Evolutionary conservation across 2,329 filamentous ascomycete genomes (phyloP).

Genomic region (Colletotrichum sp.): DNA sequence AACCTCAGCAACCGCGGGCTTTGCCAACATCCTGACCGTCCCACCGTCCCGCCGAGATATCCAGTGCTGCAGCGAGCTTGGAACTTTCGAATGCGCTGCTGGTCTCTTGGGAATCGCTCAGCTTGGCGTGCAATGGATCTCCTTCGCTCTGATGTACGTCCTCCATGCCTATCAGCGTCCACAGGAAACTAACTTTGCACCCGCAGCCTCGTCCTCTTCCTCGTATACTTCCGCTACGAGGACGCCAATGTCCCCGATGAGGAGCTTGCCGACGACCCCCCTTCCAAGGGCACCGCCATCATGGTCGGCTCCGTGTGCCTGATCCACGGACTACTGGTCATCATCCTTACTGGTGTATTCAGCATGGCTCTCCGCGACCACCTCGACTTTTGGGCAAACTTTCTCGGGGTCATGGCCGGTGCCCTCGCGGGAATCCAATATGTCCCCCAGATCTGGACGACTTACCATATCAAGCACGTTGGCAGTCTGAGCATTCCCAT

Average conservation of each 20-base stretch:
- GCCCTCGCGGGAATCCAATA: constrained; percentile 87
- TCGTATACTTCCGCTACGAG: constrained; percentile 86
- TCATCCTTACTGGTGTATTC: constrained; percentile 73
- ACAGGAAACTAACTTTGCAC: neutral
- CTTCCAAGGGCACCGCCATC: constrained; percentile 80
- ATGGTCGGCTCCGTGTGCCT: constrained; percentile 75
- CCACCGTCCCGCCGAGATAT: constrained; percentile 85
- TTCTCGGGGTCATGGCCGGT: constrained; percentile 80
- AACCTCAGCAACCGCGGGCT: constrained; percentile 84
- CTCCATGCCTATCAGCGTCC: neutral
- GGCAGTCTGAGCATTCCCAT: constrained; percentile 94
- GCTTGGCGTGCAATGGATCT: constrained; percentile 89
- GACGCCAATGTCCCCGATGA: constrained; percentile 54
- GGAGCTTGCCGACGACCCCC: constrained; percentile 55
- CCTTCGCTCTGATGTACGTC: constrained; percentile 87
- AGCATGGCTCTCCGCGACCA: constrained; percentile 65
- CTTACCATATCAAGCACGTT: constrained; percentile 82
- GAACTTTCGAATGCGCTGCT: constrained; percentile 81
- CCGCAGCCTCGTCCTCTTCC: constrained; percentile 83
- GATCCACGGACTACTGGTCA: constrained; percentile 73
- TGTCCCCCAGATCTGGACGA: constrained; percentile 93
- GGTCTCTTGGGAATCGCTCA: constrained; percentile 89
- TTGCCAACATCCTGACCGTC: constrained; percentile 90
- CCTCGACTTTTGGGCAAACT: constrained; percentile 81
- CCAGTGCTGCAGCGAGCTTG: constrained; percentile 83